Base-by-base conservation (phyloP, 768 basidiomycete species). In the Russula earlei region DNA sequence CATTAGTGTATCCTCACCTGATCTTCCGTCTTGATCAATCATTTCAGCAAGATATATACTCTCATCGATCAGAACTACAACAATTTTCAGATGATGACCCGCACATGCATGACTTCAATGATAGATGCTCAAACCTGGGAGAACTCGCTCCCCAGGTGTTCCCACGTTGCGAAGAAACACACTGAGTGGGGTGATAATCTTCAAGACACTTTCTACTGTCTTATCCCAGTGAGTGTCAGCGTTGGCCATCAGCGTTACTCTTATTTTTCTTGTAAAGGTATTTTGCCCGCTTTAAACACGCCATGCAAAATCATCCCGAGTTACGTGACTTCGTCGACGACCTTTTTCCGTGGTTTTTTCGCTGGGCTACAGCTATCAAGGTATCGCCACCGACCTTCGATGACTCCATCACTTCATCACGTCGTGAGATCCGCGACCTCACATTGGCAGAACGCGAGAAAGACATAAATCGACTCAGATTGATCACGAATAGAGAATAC, bases 221-320 rank as follows among this genome's bases (percentile, higher is more conserved):
- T 49, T 64, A 1, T 48, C 57, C 9, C 53, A 65, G 63, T 68
- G 50, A n/a, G 64, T 17, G 6, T 41, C n/a, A 31, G 29, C 8
- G 4, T 44, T 3, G 3, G 2, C 5, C 10, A 1, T 29, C 47
- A 10, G 4, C 12, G 2, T 40, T 9, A 49, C 20, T 20, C 27
- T 49, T 37, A 25, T 37, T 10, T 49, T 0, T 19, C 37, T 34
- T 15, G 24, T 1, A 31, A 49, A 84, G 83, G 59, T 80, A 72
- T 49, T 62, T 84, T 7, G 72, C 72, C 5, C 80, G 82, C 3
- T 84, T 83, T 69, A 82, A 83, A 65, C 76, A 79, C 42, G 75
- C 76, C 0, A 67, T 78, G 10, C 67, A 71, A 2, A 73, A 67
- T 24, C 72, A 80, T 55, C 80, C 80, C 0, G 65, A 69, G 24